Conservation (phyloP, 164 flowering plant genomes). For the Magnolia sinica region DNA sequence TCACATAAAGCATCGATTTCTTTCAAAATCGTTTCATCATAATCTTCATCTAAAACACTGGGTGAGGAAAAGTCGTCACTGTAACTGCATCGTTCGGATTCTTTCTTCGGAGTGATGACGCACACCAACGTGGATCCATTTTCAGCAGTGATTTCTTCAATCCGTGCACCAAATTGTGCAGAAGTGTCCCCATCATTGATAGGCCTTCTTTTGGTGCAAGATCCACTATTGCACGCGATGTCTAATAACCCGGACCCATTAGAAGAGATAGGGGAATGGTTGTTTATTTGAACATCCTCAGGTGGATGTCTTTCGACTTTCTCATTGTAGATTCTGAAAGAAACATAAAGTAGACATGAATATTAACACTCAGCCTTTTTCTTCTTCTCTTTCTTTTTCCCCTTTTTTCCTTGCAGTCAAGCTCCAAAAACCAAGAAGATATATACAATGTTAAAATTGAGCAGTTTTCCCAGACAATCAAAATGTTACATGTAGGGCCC, state of each 20-base stretch:
- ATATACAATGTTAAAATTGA: neutral
- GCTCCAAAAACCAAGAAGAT: neutral
- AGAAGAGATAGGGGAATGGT: constrained; percentile 14
- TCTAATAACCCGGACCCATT: constrained; percentile 9
- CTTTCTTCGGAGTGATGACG: constrained; percentile 23
- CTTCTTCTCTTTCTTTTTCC: neutral
- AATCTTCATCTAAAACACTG: constrained; percentile 47
- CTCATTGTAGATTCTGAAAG: constrained; percentile 15
- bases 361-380: neutral
- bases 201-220: constrained; percentile 10
- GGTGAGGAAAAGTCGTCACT: constrained; percentile 17
- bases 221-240: constrained; percentile 6
- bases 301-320: constrained; percentile 43
- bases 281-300: constrained; percentile 32
- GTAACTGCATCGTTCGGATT: constrained; percentile 13
- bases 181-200: neutral
- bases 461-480: neutral
- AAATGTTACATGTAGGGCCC: neutral
- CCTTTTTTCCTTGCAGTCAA: neutral
- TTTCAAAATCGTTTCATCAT: constrained; percentile 58
- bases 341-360: neutral
- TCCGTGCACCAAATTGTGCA: neutral
- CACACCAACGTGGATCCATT: constrained; percentile 18
- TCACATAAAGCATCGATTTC: constrained; percentile 79
- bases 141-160: neutral